Evolutionary conservation across 2,329 filamentous ascomycete genomes (phyloP), one percentile per base, ranked within the genome.

Genomic region (Pseudohalonectria lignicola): DNA sequence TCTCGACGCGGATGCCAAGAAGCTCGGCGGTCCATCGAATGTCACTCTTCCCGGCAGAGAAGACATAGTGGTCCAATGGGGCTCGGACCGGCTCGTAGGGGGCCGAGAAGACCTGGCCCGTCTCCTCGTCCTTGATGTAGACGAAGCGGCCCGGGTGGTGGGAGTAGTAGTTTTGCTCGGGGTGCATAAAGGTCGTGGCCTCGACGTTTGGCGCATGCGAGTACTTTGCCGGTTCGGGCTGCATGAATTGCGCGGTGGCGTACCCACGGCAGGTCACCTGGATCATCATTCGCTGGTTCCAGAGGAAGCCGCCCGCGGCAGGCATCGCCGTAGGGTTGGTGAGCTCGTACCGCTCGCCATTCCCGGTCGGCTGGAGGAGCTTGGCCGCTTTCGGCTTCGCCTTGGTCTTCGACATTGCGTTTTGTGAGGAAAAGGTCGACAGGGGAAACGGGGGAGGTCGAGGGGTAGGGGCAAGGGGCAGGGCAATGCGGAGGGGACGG

Each of bases 261-360:
- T 71, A 74, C n/a, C 71, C 71, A 16, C 71, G 69, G 49, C 71
- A 74, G 39, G 70, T 74, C 34, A 69, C 59, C 49, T 74, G 70
- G 42, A 75, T 70, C 71, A 75, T 75, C 71, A 75, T 75, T 53
- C 62, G 66, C 52, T 72, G 67, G 46, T 76, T 76, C 71, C 71
- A 76, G 10, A 76, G 58, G 49, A 75, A 76, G 37, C 63, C 69
- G 36, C 62, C 66, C 3, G 71, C 69, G 52, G 71, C 69, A 36
- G 71, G 69, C 62, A 76, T 57, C 30, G 67, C 67, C 18, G 68
- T 71, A n/a, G 71, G 67, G 50, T 63, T 69, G 36, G 56, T 61
- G 44, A 76, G 63, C 51, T 74, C 69, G 53, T 72, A 75, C 45
- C 70, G 70, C 34, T 64, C 59, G 37, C 69, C 71, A 52, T 68